phyloP scores from a whole-genome alignment of 768 basidiomycete species.

The Kwoniella sp. region DNA sequence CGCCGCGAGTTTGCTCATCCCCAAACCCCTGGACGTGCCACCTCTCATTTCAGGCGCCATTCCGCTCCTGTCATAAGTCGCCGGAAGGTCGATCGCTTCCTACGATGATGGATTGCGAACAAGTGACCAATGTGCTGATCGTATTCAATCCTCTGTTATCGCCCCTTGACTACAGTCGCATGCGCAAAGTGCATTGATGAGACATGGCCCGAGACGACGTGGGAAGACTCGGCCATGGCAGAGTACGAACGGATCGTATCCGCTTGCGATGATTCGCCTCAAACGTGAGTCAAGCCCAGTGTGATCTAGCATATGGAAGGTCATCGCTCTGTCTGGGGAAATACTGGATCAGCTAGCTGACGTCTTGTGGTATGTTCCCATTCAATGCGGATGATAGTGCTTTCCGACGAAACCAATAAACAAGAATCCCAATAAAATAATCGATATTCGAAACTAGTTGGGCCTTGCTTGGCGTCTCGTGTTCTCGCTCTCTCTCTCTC shows the following conservation, averaged over 20 bases:
- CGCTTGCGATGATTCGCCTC: slow-evolving; percentile 32
- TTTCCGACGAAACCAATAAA: not conserved
- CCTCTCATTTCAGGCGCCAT: not conserved
- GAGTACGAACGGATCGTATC: slow-evolving; percentile 45
- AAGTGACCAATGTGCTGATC: no score
- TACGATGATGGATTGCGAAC: no score
- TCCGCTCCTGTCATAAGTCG: no score
- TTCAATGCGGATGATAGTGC: not conserved
- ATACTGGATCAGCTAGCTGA: no score
- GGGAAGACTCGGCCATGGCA: slow-evolving; percentile 46
- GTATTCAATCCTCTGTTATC: no score
- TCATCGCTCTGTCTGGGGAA: not conserved
- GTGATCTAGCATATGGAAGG: no score
- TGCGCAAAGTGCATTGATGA: slow-evolving; percentile 49
- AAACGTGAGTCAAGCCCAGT: slow-evolving; percentile 30
- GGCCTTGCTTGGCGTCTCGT: not conserved
- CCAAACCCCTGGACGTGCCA: not conserved
- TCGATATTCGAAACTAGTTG: not conserved
- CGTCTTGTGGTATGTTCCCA: not conserved
- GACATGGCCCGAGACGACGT: slow-evolving; percentile 45
- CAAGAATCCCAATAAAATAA: no score
- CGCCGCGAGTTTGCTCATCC: no score
- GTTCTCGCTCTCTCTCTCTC: not conserved
- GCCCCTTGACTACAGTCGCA: slow-evolving; percentile 26
- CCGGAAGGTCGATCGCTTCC: not conserved